A percentile compares a stretch with the other conserved stretches of the same genome.
These are phyloP conservation scores for Malus fusca DNA, from an alignment of 306 rosid species.

Conservation along the genomic window DNA sequence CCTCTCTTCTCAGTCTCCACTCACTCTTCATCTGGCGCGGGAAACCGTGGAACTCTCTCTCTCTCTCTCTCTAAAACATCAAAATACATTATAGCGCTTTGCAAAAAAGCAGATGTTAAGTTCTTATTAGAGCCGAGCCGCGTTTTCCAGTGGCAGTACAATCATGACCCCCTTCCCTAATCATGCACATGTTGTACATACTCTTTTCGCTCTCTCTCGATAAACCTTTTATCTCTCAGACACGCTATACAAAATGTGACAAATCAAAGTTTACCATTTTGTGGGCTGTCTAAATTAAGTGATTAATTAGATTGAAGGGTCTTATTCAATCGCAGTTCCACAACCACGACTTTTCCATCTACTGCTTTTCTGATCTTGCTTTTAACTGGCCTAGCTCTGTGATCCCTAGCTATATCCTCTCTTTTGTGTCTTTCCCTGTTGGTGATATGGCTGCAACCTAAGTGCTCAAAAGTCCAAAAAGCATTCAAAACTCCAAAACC, in stretches of 20 bases:
- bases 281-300: constrained; percentile 21
- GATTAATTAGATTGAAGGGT: constrained; percentile 37
- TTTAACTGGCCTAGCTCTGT: constrained; percentile 30
- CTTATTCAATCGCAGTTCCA: constrained; percentile 62
- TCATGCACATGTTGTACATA: constrained; percentile 36
- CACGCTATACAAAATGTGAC: constrained; percentile 22
- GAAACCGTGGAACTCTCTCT: neutral
- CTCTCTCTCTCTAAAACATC: neutral
- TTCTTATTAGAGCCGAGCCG: constrained; percentile 53
- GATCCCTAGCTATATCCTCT: constrained; percentile 16
- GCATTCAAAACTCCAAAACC: neutral
- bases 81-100: constrained; percentile 4
- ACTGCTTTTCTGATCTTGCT: constrained; percentile 13
- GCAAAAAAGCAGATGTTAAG: neutral
- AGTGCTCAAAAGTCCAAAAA: neutral
- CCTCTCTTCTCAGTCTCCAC: constrained; percentile 36
- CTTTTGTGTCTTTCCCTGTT: constrained; percentile 41
- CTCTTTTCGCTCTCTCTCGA: neutral
- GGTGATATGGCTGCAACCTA: constrained; percentile 14
- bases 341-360: constrained; percentile 43
- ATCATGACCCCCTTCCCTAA: constrained; percentile 51
- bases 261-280: constrained; percentile 31
- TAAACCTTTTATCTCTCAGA: neutral
- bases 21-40: constrained; percentile 17
- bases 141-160: constrained; percentile 61